Evolutionary conservation across 1,139 yeast species (phyloP).

Genomic region (Pichia sp.): DNA sequence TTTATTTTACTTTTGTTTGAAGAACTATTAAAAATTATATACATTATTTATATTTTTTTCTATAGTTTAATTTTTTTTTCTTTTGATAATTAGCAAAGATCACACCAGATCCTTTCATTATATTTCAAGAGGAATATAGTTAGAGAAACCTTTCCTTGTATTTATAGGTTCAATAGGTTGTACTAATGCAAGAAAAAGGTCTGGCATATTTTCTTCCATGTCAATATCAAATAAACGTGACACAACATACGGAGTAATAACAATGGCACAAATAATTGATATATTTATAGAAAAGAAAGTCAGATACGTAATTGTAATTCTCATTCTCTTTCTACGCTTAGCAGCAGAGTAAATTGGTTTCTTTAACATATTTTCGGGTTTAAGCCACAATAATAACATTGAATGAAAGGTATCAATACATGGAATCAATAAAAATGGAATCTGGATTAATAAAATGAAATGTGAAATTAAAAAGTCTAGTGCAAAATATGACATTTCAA

Average conservation of each 20-base stretch:
- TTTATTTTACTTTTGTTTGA: not conserved
- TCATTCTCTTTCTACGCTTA: conserved; percentile 24
- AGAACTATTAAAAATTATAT: not conserved
- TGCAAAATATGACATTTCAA: conserved; percentile 50
- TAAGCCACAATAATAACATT: conserved; percentile 52
- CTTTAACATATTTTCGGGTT: conserved; percentile 45
- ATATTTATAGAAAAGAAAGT: conserved; percentile 34
- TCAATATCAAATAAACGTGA: conserved; percentile 34
- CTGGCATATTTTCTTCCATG: conserved; percentile 36
- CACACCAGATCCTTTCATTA: not conserved
- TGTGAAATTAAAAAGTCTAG: conserved; percentile 51
- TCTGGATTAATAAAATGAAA: conserved; percentile 41
- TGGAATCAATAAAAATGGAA: conserved; percentile 51
- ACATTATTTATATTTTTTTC: not conserved
- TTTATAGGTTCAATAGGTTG: conserved; percentile 36
- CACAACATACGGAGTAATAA: conserved; percentile 37
- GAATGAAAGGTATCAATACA: conserved; percentile 55
- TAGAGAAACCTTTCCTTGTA: conserved; percentile 36
- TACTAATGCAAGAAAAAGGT: conserved; percentile 30
- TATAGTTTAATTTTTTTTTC: not conserved
- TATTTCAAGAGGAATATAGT: conserved; percentile 22
- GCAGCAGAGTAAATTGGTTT: conserved; percentile 33
- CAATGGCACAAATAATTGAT: conserved; percentile 28
- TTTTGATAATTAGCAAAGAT: not conserved
- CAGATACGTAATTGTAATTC: conserved; percentile 30